Conservation (phyloP, 192 early-diverging fungal genomes). For the Linderina pennispora region DNA sequence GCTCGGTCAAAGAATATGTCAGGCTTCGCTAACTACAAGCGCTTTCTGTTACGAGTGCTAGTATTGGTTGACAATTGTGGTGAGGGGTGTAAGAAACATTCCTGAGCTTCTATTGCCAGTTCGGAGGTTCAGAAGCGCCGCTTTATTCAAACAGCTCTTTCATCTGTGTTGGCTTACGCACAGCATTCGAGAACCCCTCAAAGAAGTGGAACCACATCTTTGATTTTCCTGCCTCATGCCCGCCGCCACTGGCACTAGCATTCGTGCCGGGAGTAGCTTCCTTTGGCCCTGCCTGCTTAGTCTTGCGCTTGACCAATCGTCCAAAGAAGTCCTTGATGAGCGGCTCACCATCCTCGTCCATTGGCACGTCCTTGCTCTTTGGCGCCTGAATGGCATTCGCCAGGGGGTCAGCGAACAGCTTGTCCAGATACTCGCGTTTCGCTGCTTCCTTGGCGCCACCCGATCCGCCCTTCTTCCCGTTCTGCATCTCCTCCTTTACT, state of each 20-base stretch:
- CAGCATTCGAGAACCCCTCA: conserved; percentile 90
- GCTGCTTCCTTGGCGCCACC: conserved; percentile 12
- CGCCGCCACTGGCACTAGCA: too few species aligned
- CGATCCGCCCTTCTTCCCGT: conserved; percentile 1
- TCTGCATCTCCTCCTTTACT: conserved; percentile 16
- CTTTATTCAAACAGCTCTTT: conserved; percentile 56
- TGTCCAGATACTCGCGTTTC: conserved; percentile 17
- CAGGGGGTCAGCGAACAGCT: conserved; percentile 26
- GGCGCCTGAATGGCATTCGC: not conserved
- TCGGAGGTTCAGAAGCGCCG: too few species aligned
- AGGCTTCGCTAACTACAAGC: too few species aligned
- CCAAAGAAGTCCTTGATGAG: conserved; percentile 73
- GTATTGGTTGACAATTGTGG: too few species aligned
- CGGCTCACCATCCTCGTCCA: not conserved
- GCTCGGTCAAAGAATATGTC: too few species aligned
- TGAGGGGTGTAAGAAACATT: too few species aligned
- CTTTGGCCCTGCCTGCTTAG: conserved; percentile 3
- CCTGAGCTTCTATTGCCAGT: too few species aligned
- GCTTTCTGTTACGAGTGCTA: too few species aligned
- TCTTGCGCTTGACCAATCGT: conserved; percentile 45
- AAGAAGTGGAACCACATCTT: conserved; percentile 70
- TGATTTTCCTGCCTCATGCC: too few species aligned
- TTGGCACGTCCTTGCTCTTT: conserved; percentile 2
- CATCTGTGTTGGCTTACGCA: conserved; percentile 67
- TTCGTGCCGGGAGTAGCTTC: too few species aligned